Evolutionary conservation across 192 early-diverging fungal species (phyloP).

Genomic region (Cetraspora pellucida): DNA sequence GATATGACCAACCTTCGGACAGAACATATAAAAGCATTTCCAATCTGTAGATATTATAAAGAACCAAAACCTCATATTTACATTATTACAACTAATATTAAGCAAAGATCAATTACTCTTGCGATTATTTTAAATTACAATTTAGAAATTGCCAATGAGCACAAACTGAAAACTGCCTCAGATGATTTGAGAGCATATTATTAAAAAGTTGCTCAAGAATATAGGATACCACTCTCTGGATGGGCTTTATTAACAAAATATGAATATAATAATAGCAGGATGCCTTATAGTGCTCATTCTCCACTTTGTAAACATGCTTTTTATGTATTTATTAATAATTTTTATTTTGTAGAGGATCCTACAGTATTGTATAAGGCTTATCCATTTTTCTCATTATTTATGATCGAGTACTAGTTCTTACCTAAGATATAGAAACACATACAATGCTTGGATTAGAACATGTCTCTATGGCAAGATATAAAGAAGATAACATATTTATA

Average conservation of each 20-base stretch:
- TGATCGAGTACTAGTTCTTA: neutral
- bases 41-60: neutral
- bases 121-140: too few relatives aligned
- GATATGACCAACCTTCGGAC: neutral
- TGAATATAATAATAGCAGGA: neutral
- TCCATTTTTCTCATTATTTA: neutral
- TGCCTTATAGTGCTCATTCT: neutral
- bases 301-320: neutral
- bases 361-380: neutral
- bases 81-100: constrained; percentile 3
- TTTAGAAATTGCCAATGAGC: neutral
- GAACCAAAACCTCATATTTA: neutral
- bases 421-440: too few relatives aligned
- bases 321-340: constrained; percentile 1
- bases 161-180: constrained; percentile 1
- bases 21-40: constrained; percentile 3
- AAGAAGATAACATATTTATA: constrained; percentile 12
- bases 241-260: constrained; percentile 16
- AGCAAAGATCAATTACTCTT: constrained; percentile 9
- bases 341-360: neutral
- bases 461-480: constrained; percentile 10
- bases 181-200: constrained; percentile 13
- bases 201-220: neutral
- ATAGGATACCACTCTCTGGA: constrained; percentile 1
- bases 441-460: neutral